Evolutionary conservation across 2,329 filamentous ascomycete species (phyloP), one percentile per base, ranked within the genome.

Genomic region (Trichoderma afroharzianum): DNA sequence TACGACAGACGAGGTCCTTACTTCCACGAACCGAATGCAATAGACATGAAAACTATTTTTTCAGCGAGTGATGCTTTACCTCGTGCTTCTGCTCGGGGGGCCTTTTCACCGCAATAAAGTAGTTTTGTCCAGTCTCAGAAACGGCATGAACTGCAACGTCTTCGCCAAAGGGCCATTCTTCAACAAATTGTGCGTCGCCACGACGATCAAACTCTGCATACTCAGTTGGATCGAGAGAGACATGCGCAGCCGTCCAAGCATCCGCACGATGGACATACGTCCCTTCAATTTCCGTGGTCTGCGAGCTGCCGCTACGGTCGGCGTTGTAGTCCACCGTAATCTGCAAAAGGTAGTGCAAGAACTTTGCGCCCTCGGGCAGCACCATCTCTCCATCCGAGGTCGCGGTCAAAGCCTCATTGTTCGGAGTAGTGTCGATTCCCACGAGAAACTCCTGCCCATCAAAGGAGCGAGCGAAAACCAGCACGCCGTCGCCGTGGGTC

Each of bases 161-260:
- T 18, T 84, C 82, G 6, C 83, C 83, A 79, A 81, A 86, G 2
- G 83, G 82, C 82, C 83, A 85, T 70, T 82, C 72, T 3, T 73
- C 76, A 2, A 63, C 66, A 32, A 77, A 71, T 26, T 74, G 63
- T 26, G 72, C 70, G 28, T 76, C 76, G 12, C 78, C 77, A 24
- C 77, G 76, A 68, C 78, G 77, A 53, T 82, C 80, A 62, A 81
- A 82, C 75, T 83, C 77, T 0, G 74, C 80, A 71, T 78, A 83
- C 55, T 68, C 14, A 3, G 74, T 72, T 8, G 72, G 73, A 4
- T 79, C 76, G 6, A 85, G 78, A 5, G 76, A 74, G n/a, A 67
- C 68, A 26, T 77, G 75, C 0, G 83, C 83, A 1, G 81, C 82
- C 1, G 74, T 73, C 11, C 77, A 63, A 0, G 83, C 83, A 28